Conservation (phyloP, 2,329 filamentous ascomycete genomes). For the Pseudocercospora eumusae region DNA sequence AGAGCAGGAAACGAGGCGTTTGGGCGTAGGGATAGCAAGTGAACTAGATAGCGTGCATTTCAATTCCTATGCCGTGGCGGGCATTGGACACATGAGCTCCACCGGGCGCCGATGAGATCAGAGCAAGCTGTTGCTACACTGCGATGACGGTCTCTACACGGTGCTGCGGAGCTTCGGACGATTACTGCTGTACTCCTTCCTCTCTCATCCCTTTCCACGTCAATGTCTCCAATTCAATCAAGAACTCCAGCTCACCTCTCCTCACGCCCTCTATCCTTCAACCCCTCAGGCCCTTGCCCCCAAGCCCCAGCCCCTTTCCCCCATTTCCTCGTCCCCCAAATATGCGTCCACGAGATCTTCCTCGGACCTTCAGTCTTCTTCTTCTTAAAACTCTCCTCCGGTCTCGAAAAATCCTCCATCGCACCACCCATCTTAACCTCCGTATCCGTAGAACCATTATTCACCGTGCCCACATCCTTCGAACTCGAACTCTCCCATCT, state of each 20-base stretch:
- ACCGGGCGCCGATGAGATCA: neutral
- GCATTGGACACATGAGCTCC: conserved; percentile 2
- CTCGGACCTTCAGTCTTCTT: conserved; percentile 49
- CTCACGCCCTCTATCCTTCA: conserved; percentile 44
- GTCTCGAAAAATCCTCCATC: conserved; percentile 34
- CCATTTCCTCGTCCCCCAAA: conserved; percentile 57
- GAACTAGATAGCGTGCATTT: neutral
- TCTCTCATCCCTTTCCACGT: neutral
- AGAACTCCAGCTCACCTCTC: conserved; percentile 25
- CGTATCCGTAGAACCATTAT: conserved; percentile 16
- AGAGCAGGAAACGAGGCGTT: conserved; percentile 1
- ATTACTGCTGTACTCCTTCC: conserved; percentile 4
- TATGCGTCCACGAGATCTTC: conserved; percentile 55
- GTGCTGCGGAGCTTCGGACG: neutral
- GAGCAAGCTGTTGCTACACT: neutral
- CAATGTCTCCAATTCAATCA: neutral
- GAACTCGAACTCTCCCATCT: conserved; percentile 61
- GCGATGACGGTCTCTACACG: neutral
- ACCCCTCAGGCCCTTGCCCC: conserved; percentile 54
- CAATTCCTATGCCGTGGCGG: conserved; percentile 4
- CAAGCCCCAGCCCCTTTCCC: conserved; percentile 56
- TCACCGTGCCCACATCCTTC: neutral
- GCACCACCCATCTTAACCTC: conserved; percentile 30
- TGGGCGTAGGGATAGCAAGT: neutral
- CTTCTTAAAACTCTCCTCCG: conserved; percentile 46